Evolutionary conservation across 2,329 filamentous ascomycete species (phyloP), one percentile per base, ranked within the genome.

Genomic region (Sarocladium kiliense): DNA sequence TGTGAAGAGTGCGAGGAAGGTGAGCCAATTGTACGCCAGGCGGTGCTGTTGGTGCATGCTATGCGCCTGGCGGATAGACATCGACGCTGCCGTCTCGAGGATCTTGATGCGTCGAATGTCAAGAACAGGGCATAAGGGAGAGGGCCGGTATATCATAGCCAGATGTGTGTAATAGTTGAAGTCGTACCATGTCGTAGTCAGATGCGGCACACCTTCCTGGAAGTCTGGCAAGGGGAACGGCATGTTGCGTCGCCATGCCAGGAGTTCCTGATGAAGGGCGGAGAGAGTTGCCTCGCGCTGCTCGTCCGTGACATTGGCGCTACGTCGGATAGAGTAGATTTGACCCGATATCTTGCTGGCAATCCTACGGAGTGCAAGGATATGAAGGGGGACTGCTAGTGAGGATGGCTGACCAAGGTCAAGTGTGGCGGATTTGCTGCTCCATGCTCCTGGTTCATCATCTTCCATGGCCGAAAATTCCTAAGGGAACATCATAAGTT

Each of bases 151-250:
- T 3, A 77, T 61, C 63, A 74, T 71, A 12, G 69, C 69, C 1
- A 76, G 60, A 50, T 77, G 74, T 0, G 69, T 74, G 58, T 77
- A 76, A 59, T 74, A 77, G 60, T 77, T 77, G 44, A 76, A 69
- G 54, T 77, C 74, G 58, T 73, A 77, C 75, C 74, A 77, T 55
- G 62, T 69, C 7, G 66, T 74, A 39, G 62, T 71, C 2, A 76
- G 62, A 55, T 77, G 75, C 1, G 74, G 74, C 1, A 77, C 73
- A 9, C 64, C 64, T 4, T 63, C 65, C 58, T 69, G 62, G 21
- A 68, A 56, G 25, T 74, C 68, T 0, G 72, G 72, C 1, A 76
- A 60, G 1, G 73, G 73, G 51, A 75, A 76, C 0, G 73, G 73
- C 72, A 74, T 75, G 55, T 60, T 68, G 19, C 68, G 71, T 1